Evolutionary conservation across 2,329 filamentous ascomycete genomes (phyloP).

Genomic region (Aspergillus fijiensis): DNA sequence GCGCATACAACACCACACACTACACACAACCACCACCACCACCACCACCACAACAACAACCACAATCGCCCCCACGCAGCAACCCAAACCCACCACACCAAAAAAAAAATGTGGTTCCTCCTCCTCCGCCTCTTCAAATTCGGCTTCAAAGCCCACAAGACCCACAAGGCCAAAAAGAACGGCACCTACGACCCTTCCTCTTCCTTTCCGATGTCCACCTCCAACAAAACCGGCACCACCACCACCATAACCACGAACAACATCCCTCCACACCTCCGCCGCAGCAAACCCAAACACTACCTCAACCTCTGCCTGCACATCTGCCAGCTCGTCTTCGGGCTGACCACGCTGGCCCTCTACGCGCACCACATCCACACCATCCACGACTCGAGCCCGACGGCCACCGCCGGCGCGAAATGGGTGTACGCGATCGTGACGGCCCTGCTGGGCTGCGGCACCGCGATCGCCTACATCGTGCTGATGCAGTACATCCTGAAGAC

Average conservation of each 20-base stretch:
- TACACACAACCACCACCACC: background rate
- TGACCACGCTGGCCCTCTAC: slow-evolving; percentile 78
- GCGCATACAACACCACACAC: background rate
- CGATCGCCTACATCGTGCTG: slow-evolving; percentile 64
- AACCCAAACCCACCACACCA: background rate
- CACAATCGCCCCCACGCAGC: background rate
- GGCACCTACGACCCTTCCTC: slow-evolving; percentile 11
- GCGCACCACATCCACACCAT: slow-evolving; percentile 59
- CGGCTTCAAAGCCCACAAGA: slow-evolving; percentile 32
- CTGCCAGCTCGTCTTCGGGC: slow-evolving; percentile 71
- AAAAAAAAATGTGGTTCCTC: slow-evolving; percentile 30
- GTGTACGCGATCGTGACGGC: slow-evolving; percentile 74
- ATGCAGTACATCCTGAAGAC: slow-evolving; percentile 43
- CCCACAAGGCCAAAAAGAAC: slow-evolving; percentile 30
- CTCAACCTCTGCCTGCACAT: slow-evolving; percentile 59
- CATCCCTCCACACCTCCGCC: slow-evolving; percentile 13
- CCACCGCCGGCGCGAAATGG: slow-evolving; percentile 67
- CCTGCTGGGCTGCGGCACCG: slow-evolving; percentile 63
- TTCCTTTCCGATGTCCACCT: too few relatives aligned
- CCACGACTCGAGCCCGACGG: slow-evolving; percentile 49
- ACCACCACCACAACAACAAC: background rate
- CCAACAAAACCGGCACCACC: slow-evolving; percentile 13
- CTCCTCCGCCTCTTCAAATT: slow-evolving; percentile 29
- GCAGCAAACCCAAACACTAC: slow-evolving; percentile 21
- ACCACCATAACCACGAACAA: slow-evolving; percentile 20